Conservation (phyloP, 257 asterid species). For the Solanum etuberosum region DNA sequence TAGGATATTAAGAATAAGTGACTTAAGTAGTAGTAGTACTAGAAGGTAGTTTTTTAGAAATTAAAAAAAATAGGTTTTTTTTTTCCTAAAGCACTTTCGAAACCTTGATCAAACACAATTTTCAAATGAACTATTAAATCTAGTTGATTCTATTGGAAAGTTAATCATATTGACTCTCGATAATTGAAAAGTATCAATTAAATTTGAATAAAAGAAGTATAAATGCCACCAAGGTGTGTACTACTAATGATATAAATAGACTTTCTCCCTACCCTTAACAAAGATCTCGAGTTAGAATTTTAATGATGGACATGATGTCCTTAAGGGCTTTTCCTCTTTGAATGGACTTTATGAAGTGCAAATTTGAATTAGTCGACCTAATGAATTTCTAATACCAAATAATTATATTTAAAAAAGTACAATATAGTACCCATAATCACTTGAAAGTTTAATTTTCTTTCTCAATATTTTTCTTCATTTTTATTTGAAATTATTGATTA, state of each 20-base stretch:
- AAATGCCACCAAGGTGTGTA: not conserved
- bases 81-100: not conserved
- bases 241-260: not conserved
- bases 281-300: not conserved
- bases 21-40: not conserved
- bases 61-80: not conserved
- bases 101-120: not conserved
- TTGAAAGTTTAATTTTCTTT: not conserved
- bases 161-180: not conserved
- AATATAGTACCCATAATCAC: not conserved
- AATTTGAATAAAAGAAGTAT: not conserved
- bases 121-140: not conserved
- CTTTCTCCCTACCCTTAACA: not conserved
- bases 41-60: not conserved
- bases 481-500: not conserved
- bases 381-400: not conserved
- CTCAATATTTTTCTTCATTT: not conserved
- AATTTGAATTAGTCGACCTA: not conserved
- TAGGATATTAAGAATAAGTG: not conserved
- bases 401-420: not conserved
- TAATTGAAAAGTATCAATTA: not conserved
- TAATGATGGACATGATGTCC: not conserved
- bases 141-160: not conserved
- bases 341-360: not conserved
- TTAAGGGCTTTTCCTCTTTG: not conserved